Base-by-base conservation (phyloP, 345 rosid genomes). In the Lepidium sativum region DNA sequence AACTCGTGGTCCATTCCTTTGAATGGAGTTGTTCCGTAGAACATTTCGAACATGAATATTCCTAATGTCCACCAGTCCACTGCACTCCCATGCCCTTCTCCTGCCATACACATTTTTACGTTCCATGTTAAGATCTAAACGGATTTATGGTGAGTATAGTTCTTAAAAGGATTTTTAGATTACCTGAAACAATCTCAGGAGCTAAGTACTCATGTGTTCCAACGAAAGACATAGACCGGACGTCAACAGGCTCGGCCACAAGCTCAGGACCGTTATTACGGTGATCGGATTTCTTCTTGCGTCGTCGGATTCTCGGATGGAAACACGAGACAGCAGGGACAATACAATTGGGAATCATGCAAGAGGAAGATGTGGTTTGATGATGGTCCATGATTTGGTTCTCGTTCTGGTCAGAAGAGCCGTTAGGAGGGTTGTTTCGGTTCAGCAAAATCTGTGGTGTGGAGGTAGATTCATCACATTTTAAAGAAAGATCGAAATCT, bases 11-110 rank as follows among this genome's bases (percentile, higher is more conserved):
- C 97, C 70, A 80, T 61, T 0, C 98, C 98, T 74, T 80, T 74
- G 34, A 89, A 92, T 6, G 96, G 95, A 1, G 98, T 89, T 11
- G 78, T 72, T 44, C 94, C 98, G 31, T 83, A 84, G 65, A 87
- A 86, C 5, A 92, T 75, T 69, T 92, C 96, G 39, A 76, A 89
- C 74, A 84, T 84, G 64, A 89, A 89, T 72, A 92, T 84, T 57
- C 96, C 97, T 1, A 87, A 54, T 0, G 97, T 92, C 98, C 98
- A 92, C 98, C 98, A 92, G 67, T 86, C 97, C 16, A 92, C 97
- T 0, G 88, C 82, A 31, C 87, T 87, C 8, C 95, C 96, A 6
- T 92, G 98, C 0, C 97, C 98, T 77, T 92, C 94, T 1, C 94
- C 94, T 73, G 77, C 37, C 42, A 58, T 32, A 13, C 48, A 50